These are phyloP conservation scores for Aspergillus fischeri DNA, from an alignment of 2,329 filamentous ascomycete genomes.

Conservation along the genomic window DNA sequence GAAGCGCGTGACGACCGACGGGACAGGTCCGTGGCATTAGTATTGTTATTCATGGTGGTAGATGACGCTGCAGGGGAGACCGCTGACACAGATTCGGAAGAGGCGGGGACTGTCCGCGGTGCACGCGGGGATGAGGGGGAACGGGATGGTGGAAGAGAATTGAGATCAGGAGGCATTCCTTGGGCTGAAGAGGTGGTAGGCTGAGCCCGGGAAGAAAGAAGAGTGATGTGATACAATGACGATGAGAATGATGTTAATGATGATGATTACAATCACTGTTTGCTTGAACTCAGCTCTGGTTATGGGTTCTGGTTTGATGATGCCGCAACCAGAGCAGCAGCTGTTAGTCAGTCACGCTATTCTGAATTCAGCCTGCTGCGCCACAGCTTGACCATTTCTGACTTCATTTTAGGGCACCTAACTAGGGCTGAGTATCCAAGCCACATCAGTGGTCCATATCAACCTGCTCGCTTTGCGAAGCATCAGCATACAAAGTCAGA, in stretches of 20 bases:
- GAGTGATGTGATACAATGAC: not conserved
- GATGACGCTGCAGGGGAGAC: conserved; percentile 6
- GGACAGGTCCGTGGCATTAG: conserved; percentile 69
- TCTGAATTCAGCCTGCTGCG: not conserved
- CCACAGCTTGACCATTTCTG: not conserved
- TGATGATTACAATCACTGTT: not conserved
- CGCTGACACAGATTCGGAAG: conserved; percentile 62
- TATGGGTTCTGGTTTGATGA: not conserved
- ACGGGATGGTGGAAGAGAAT: conserved; percentile 61
- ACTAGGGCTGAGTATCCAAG: not conserved
- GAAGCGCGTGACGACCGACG: conserved; percentile 34
- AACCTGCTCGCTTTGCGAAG: not conserved
- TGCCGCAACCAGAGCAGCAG: conserved; percentile 1
- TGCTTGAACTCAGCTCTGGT: not conserved
- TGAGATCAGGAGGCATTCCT: conserved; percentile 68
- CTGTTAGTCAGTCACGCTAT: not conserved
- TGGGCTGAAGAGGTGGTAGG: not conserved
- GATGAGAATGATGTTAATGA: not conserved
- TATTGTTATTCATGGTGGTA: conserved; percentile 50
- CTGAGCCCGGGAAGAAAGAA: not conserved
- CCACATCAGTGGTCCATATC: not conserved
- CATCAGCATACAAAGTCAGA: not conserved
- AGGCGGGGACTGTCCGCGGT: conserved; percentile 26
- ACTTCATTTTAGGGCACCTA: not conserved
- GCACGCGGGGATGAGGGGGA: conserved; percentile 38